phyloP scores from a whole-genome alignment of 2,329 filamentous ascomycete genomes.

The Torrubiellomyces zombiae region DNA sequence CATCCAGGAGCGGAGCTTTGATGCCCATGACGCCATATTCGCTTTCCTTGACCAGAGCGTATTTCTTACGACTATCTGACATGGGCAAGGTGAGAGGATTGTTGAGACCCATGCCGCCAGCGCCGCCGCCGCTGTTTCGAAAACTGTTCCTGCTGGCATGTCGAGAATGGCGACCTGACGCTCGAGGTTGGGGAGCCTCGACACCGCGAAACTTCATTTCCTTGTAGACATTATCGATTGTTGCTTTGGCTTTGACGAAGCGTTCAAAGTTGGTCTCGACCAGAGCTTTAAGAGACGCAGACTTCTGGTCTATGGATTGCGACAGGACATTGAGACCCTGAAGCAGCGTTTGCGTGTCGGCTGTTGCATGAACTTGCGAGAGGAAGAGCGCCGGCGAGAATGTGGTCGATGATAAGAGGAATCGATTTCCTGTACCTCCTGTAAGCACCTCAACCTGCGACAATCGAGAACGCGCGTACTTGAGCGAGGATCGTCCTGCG shows the following conservation, averaged over 20 bases:
- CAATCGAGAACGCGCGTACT: slow-evolving; percentile 32
- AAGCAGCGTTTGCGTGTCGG: slow-evolving; percentile 66
- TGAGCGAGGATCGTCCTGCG: slow-evolving; percentile 69
- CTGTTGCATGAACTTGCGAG: slow-evolving; percentile 76
- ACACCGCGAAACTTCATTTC: slow-evolving; percentile 73
- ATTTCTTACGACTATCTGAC: slow-evolving; percentile 57
- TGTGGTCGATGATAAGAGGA: slow-evolving; percentile 85
- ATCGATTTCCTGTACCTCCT: slow-evolving; percentile 54
- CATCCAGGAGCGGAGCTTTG: slow-evolving; percentile 72
- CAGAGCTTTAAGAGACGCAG: slow-evolving; percentile 84
- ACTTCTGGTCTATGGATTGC: slow-evolving; percentile 91
- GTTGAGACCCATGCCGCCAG: slow-evolving; percentile 18
- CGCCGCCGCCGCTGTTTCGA: slow-evolving; percentile 30
- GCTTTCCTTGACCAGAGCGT: slow-evolving; percentile 80
- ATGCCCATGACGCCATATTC: slow-evolving; percentile 82
- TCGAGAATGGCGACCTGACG: slow-evolving; percentile 38
- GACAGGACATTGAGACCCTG: slow-evolving; percentile 74
- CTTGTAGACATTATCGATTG: slow-evolving; percentile 95
- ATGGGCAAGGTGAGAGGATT: slow-evolving; percentile 20
- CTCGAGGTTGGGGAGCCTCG: slow-evolving; percentile 29
- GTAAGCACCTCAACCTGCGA: slow-evolving; percentile 8
- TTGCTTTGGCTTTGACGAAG: slow-evolving; percentile 92
- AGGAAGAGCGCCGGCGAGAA: slow-evolving; percentile 89
- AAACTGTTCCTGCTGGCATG: slow-evolving; percentile 52
- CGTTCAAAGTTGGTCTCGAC: slow-evolving; percentile 98